These are phyloP conservation scores for Gryganskiella cystojenkinii DNA, from an alignment of 192 early-diverging fungal species.

Conservation along the genomic window DNA sequence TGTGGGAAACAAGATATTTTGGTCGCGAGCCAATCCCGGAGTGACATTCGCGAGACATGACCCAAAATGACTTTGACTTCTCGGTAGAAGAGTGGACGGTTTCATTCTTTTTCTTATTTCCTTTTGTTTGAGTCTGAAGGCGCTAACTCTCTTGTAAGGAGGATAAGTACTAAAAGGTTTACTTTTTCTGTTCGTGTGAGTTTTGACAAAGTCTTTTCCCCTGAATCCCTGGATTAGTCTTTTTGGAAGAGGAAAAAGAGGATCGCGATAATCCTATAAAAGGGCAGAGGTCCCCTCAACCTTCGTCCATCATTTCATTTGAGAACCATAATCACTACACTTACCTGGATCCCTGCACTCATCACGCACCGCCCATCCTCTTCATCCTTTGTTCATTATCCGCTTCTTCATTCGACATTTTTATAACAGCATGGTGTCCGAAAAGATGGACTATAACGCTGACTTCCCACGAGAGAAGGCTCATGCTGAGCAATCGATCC, in stretches of 20 bases:
- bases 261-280: neutral
- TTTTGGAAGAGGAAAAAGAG: neutral
- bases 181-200: too few relatives aligned
- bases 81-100: neutral
- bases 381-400: neutral
- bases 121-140: neutral
- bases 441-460: neutral
- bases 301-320: conserved; percentile 6
- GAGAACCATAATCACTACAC: conserved; percentile 3
- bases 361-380: neutral
- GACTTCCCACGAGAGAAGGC: conserved; percentile 4
- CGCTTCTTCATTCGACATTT: neutral
- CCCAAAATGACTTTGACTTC: neutral
- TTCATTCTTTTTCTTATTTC: neutral
- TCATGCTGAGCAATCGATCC: conserved; percentile 6
- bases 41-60: too few relatives aligned
- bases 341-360: neutral
- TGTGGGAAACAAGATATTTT: too few relatives aligned
- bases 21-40: neutral
- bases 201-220: too few relatives aligned
- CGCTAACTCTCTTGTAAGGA: too few relatives aligned
- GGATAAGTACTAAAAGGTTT: neutral
- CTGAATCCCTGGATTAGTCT: too few relatives aligned
- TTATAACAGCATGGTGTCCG: conserved; percentile 5
- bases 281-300: neutral